Evolutionary conservation across 441 rosid genomes (phyloP), one percentile per base, ranked within the genome.

Genomic region (Aquilaria agallochum): DNA sequence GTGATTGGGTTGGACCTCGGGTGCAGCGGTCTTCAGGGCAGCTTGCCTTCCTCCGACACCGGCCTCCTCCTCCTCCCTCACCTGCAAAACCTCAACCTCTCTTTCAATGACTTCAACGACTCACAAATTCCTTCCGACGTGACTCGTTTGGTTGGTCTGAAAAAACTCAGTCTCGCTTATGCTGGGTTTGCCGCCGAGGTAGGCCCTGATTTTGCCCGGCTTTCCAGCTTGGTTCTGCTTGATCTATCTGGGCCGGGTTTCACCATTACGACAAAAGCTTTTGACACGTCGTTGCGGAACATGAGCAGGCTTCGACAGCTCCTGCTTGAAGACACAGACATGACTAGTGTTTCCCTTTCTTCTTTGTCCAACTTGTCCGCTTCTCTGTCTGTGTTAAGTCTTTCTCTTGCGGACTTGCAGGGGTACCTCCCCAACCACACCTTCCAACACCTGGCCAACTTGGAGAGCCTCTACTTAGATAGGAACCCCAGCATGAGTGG

Each of bases 311-410:
- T 49, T 9, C 6, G 4, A 11, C 4, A 49, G 4, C 14, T 49
- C 14, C 14, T 20, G 3, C 5, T 49, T 3, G 11, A 10, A 3
- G 3, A 10, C 14, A 49, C 12, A 4, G 5, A 48, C 12, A 27
- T 59, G 2, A 8, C 44, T 32, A 52, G 63, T 48, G 2, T 7
- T 31, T 13, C 49, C 1, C 63, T 53, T 13, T 1, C 14, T 31
- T 59, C 63, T 5, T 30, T 4, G 5, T 59, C 49, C 44, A 60
- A 60, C 46, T n/a, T 60, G 27, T 60, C 64, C 13, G 32, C 46
- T 60, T 14, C 5, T 20, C 4, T 59, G 20, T 42, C 20, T 2
- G 46, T 36, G 44, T 51, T 30, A 42, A 11, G 14, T 45, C 53
- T 45, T 32, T 11, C 0, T 14, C 0, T 1, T 1, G 40, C 20